Evolutionary conservation across 306 rosid genomes (phyloP).

Genomic region (Rosa lucieae): DNA sequence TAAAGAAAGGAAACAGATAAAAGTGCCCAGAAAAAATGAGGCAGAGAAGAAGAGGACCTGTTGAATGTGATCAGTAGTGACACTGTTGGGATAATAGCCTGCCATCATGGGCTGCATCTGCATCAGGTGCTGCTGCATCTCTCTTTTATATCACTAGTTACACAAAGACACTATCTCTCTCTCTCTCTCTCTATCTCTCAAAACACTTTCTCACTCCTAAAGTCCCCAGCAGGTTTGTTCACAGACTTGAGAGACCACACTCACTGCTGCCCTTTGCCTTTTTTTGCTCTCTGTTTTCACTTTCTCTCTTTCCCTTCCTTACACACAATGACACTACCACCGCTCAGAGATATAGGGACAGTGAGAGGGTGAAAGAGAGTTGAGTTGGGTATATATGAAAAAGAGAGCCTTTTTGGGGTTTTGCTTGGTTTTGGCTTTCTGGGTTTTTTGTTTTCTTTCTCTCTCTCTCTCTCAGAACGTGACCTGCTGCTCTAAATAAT

Average conservation of each 20-base stretch:
- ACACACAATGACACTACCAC: slow-evolving; percentile 40
- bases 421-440: slow-evolving; percentile 37
- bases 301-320: slow-evolving; percentile 19
- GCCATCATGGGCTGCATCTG: slow-evolving; percentile 99
- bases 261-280: slow-evolving; percentile 20
- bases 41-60: slow-evolving; percentile 56
- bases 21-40: neutral
- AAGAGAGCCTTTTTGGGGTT: slow-evolving; percentile 15
- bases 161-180: slow-evolving; percentile 8
- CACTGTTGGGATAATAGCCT: slow-evolving; percentile 95
- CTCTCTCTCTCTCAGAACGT: slow-evolving; percentile 51
- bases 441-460: slow-evolving; percentile 23
- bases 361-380: slow-evolving; percentile 12
- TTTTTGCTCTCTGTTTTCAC: slow-evolving; percentile 26
- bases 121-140: slow-evolving; percentile 99
- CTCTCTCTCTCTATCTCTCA: slow-evolving; percentile 12
- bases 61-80: slow-evolving; percentile 99
- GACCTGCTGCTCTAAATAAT: slow-evolving; percentile 24
- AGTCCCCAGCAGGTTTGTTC: slow-evolving; percentile 27
- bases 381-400: slow-evolving; percentile 12
- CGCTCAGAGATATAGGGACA: slow-evolving; percentile 27
- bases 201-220: slow-evolving; percentile 29
- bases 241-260: slow-evolving; percentile 31
- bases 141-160: slow-evolving; percentile 18
- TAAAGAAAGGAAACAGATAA: neutral